These are phyloP conservation scores for Aegilops umbellulata DNA, from an alignment of 176 grass and related monocot genomes.

Conservation along the genomic window DNA sequence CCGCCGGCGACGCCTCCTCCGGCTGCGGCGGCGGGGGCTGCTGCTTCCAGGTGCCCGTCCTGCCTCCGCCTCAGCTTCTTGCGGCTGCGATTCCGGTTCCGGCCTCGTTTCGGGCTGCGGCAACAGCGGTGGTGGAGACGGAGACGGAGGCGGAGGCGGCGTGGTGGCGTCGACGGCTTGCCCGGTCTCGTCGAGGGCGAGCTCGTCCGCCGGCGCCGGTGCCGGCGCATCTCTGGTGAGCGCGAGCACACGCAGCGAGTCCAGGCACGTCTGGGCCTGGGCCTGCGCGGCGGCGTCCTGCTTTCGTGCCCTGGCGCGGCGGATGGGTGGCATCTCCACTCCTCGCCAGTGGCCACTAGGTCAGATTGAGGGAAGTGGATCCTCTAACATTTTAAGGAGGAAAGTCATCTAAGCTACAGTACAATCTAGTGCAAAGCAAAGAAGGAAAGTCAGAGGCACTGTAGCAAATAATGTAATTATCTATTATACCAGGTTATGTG, in stretches of 20 bases:
- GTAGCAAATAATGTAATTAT: too few relatives aligned
- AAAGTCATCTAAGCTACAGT: too few relatives aligned
- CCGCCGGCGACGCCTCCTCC: not conserved
- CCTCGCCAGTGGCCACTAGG: too few relatives aligned
- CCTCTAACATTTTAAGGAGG: too few relatives aligned
- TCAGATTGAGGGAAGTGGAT: too few relatives aligned
- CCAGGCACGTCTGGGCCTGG: not conserved
- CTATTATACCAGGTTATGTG: too few relatives aligned
- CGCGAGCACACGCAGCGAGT: not conserved
- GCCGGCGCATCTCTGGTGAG: not conserved
- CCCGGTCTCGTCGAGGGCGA: not conserved
- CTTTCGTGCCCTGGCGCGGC: too few relatives aligned
- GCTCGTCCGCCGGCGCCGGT: not conserved
- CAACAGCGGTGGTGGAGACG: not conserved
- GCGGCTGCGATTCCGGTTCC: not conserved
- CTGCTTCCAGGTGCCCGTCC: not conserved
- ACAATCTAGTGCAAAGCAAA: too few relatives aligned
- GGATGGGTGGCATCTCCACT: too few relatives aligned
- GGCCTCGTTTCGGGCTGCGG: not conserved
- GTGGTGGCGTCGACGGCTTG: not conserved
- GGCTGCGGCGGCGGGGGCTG: not conserved
- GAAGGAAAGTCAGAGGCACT: too few relatives aligned
- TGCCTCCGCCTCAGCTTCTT: not conserved
- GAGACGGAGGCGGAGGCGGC: not conserved
- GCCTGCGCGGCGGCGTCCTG: not conserved